phyloP scores from a whole-genome alignment of 371 early-diverging fungal species.

The Neoconidiobolus thromboides region DNA sequence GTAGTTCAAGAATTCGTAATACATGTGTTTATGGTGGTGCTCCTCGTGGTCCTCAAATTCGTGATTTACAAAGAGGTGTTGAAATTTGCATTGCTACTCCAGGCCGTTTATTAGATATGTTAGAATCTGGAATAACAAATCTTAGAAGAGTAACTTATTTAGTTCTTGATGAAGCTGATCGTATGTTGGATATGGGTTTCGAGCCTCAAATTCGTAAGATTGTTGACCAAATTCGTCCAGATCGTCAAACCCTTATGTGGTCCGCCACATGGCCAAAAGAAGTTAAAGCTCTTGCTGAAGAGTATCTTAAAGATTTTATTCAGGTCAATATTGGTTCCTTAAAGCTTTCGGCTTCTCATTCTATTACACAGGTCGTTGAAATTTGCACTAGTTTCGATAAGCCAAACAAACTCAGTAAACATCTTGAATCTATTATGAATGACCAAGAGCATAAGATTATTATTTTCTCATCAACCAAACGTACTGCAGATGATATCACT shows the following conservation, averaged over 20 bases:
- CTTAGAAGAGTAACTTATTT: conserved; percentile 76
- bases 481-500: conserved; percentile 93
- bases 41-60: conserved; percentile 71
- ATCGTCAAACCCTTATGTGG: conserved; percentile 85
- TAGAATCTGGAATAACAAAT: conserved; percentile 72
- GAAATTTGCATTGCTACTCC: conserved; percentile 89
- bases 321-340: conserved; percentile 98
- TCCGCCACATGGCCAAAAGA: conserved; percentile 98
- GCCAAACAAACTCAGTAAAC: conserved; percentile 23
- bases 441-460: conserved; percentile 71
- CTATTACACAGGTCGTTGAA: conserved; percentile 83
- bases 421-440: conserved; percentile 57
- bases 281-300: conserved; percentile 80
- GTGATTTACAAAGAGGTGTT: conserved; percentile 56
- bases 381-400: conserved; percentile 82
- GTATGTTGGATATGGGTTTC: conserved; percentile 94
- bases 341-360: conserved; percentile 83
- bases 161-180: conserved; percentile 89
- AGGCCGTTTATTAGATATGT: conserved; percentile 91
- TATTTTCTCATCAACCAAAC: conserved; percentile 96
- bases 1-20: conserved; percentile 36
- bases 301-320: conserved; percentile 89
- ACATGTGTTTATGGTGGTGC: conserved; percentile 74
- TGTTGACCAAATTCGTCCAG: conserved; percentile 70
- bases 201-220: conserved; percentile 91